These are phyloP conservation scores for Phialemonium atrogriseum DNA, from an alignment of 2,329 filamentous ascomycete genomes.

Conservation along the genomic window DNA sequence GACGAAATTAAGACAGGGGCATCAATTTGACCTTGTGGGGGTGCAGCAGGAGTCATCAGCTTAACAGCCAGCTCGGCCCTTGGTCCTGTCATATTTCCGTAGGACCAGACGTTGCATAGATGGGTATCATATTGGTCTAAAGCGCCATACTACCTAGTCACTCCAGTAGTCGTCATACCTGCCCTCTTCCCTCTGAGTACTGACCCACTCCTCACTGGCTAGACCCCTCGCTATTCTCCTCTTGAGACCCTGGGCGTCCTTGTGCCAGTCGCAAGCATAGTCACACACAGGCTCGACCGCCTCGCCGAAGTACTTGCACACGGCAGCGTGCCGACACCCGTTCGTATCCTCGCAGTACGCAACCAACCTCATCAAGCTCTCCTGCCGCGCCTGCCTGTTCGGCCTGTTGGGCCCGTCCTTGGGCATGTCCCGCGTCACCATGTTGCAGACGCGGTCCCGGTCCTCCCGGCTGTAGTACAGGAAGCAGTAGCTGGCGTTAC, in stretches of 20 bases:
- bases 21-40: too few relatives aligned
- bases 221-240: slow-evolving; percentile 47
- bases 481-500: slow-evolving; percentile 78
- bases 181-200: slow-evolving; percentile 52
- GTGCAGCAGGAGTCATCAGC: not conserved
- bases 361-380: slow-evolving; percentile 61
- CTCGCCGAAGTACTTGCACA: slow-evolving; percentile 74
- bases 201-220: slow-evolving; percentile 54
- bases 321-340: slow-evolving; percentile 66
- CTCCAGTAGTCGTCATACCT: slow-evolving; percentile 48
- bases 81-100: slow-evolving; percentile 5
- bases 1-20: slow-evolving; percentile 15
- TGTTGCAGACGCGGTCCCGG: slow-evolving; percentile 60
- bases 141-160: slow-evolving; percentile 24
- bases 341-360: slow-evolving; percentile 73
- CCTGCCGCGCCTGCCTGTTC: slow-evolving; percentile 42
- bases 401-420: slow-evolving; percentile 30
- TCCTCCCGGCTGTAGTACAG: slow-evolving; percentile 89
- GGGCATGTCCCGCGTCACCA: slow-evolving; percentile 40
- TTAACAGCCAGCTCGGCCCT: not conserved
- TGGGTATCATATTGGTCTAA: slow-evolving; percentile 7
- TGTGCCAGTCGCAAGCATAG: slow-evolving; percentile 72
- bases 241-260: slow-evolving; percentile 52
- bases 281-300: slow-evolving; percentile 50
- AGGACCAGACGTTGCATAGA: too few relatives aligned